A percentile compares a stretch with the other conserved stretches of the same genome.
These are phyloP conservation scores for Gilbertella persicaria DNA, from an alignment of 371 early-diverging fungal genomes.

Conservation along the genomic window DNA sequence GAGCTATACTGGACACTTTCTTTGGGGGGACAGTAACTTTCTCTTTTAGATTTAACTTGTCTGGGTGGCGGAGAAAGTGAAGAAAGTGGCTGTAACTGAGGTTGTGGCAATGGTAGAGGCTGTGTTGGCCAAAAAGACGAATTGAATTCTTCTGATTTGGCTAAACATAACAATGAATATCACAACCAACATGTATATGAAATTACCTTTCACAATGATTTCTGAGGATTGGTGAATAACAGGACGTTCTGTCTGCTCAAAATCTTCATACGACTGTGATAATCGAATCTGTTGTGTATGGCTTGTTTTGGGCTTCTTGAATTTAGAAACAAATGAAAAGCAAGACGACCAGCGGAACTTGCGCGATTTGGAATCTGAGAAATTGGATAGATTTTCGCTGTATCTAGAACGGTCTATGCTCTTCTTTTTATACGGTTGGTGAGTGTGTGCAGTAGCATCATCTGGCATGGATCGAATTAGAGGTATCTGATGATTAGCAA, in stretches of 20 bases:
- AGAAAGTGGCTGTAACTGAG: constrained; percentile 7
- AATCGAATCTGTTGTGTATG: constrained; percentile 6
- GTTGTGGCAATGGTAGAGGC: background rate
- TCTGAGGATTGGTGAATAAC: background rate
- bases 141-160: background rate
- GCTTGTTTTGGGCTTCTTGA: constrained; percentile 14
- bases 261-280: constrained; percentile 20
- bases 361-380: constrained; percentile 9
- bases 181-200: background rate
- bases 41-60: constrained; percentile 19
- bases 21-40: too few relatives aligned
- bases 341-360: constrained; percentile 35
- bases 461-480: background rate
- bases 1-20: too few relatives aligned
- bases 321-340: constrained; percentile 26
- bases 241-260: background rate
- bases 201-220: background rate
- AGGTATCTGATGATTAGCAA: background rate
- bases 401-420: background rate
- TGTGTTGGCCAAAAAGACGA: background rate
- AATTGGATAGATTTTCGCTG: background rate
- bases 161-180: background rate
- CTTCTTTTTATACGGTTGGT: background rate
- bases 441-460: background rate
- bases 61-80: constrained; percentile 30